phyloP scores from a whole-genome alignment of 768 basidiomycete genomes.

The Mycena filopes region DNA sequence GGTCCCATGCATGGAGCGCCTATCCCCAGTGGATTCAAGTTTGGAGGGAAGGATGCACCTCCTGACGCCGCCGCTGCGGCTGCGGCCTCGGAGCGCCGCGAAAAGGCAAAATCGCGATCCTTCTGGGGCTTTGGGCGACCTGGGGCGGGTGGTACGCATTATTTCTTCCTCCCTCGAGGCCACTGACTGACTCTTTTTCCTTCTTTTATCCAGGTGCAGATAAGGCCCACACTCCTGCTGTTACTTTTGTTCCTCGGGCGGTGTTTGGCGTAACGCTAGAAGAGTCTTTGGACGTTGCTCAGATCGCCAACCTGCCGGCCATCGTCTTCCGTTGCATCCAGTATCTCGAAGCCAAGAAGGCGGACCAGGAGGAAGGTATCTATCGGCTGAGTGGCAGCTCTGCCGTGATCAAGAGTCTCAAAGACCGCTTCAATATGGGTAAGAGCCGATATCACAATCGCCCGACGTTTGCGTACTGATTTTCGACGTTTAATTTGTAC shows the following conservation, averaged over 20 bases:
- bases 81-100: slow-evolving; percentile 73
- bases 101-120: slow-evolving; percentile 91
- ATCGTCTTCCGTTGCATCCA: slow-evolving; percentile 96
- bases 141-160: slow-evolving; percentile 50
- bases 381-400: slow-evolving; percentile 96
- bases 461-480: slow-evolving; percentile 8
- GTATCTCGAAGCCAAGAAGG: slow-evolving; percentile 93
- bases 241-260: slow-evolving; percentile 64
- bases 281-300: slow-evolving; percentile 88
- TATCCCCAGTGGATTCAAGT: slow-evolving; percentile 91
- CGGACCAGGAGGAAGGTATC: slow-evolving; percentile 97
- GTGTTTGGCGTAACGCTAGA: slow-evolving; percentile 92
- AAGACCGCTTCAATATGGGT: slow-evolving; percentile 94
- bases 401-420: slow-evolving; percentile 92
- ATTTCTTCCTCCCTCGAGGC: slow-evolving; percentile 24
- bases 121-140: slow-evolving; percentile 93
- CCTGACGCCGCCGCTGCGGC: slow-evolving; percentile 48
- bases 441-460: slow-evolving; percentile 39
- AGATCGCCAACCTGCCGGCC: slow-evolving; percentile 91
- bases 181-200: not conserved
- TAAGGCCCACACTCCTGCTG: slow-evolving; percentile 42
- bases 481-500: slow-evolving; percentile 28
- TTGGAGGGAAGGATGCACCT: slow-evolving; percentile 77
- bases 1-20: slow-evolving; percentile 87
- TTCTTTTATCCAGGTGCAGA: not conserved